Base-by-base conservation (phyloP, 495 filamentous ascomycete genomes). In the Parathielavia hyrcaniae region DNA sequence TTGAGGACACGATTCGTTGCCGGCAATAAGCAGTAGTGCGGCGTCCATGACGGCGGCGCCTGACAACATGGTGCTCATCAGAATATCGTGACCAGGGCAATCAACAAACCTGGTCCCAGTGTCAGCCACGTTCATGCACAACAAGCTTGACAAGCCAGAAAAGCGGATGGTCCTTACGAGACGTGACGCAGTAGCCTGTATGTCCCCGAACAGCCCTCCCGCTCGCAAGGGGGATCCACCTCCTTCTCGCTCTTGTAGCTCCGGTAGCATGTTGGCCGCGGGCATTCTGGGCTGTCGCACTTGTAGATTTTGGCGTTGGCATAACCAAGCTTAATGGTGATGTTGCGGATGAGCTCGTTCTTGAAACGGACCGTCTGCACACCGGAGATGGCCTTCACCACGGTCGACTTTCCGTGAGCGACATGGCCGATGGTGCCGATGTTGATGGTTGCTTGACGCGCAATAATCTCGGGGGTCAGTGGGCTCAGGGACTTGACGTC, bases 31-130 rank as follows among this genome's bases (percentile, higher is more conserved):
- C 34, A 98, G 83, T 34, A 98, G 81, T 35, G 95, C 95, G 50
- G 93, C 93, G 73, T 98, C 93, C 93, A 98, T 98, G 79, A 98
- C 93, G 44, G 93, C 93, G 66, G 93, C 93, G 68, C 93, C 95
- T 70, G 93, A 98, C 76, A 97, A 85, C 93, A 97, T 98, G 58
- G 93, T 98, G 74, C 91, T 96, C 93, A 98, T 98, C 68, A 98
- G 90, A 89, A 98, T 98, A 76, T 98, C 93, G 86, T 98, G 93
- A 74, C 93, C 93, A 38, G 93, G 93, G 81, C 93, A 98, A 74
- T 98, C 93, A 57, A 98, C 95, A 72, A 98, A 98, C 16, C 85
- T 90, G 61, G 12, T 58, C 49, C 65, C 34, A 67, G 50, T 30
- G 22, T n/a, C 20, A 36, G 20, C 12, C 30, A 38, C 14, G 9